A percentile compares a stretch with the other conserved stretches of the same genome.
phyloP scores from a whole-genome alignment of 108 stramenopile species.

The Chaetoceros tenuissimus region DNA sequence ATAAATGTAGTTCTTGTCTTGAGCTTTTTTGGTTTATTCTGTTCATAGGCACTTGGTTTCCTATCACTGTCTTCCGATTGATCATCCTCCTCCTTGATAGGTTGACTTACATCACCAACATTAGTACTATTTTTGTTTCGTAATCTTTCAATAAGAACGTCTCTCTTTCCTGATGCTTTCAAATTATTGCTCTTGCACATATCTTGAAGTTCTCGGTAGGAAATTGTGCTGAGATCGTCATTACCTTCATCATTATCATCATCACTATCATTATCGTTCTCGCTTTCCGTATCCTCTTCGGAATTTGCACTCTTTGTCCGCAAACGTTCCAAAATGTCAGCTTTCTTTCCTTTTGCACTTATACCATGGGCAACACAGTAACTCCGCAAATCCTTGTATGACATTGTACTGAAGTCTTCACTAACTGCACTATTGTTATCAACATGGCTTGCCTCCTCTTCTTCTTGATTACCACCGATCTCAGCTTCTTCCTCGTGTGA shows the following conservation, averaged over 20 bases:
- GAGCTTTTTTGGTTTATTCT: too few relatives aligned
- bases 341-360: not conserved
- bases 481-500: not conserved
- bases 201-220: not conserved
- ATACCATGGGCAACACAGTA: not conserved
- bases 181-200: not conserved
- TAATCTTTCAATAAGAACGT: not conserved
- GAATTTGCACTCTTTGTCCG: not conserved
- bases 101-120: too few relatives aligned
- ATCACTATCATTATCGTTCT: not conserved
- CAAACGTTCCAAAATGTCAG: not conserved
- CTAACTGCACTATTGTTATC: not conserved
- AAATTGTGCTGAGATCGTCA: not conserved
- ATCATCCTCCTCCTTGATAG: too few relatives aligned
- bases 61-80: too few relatives aligned
- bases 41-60: too few relatives aligned
- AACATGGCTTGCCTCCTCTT: not conserved
- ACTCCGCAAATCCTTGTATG: not conserved
- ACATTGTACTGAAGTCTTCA: not conserved
- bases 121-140: too few relatives aligned
- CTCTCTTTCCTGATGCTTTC: not conserved
- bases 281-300: too few relatives aligned
- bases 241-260: not conserved
- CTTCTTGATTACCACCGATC: too few relatives aligned
- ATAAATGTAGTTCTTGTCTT: too few relatives aligned